Base-by-base conservation (phyloP, 371 early-diverging fungal genomes). In the Mortierella polycephala region DNA sequence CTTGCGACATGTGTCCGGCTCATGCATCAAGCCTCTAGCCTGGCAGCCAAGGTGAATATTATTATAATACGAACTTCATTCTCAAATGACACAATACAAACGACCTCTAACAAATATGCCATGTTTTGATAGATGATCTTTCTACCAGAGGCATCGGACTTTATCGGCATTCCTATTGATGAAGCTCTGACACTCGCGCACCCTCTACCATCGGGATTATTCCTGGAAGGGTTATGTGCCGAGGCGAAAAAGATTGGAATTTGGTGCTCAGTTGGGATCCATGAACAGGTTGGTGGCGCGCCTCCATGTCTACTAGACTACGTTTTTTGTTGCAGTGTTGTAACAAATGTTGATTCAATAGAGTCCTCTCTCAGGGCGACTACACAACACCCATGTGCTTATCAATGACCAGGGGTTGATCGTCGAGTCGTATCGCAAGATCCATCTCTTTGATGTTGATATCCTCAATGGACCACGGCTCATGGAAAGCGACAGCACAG, bases 141-240 rank as follows among this genome's bases (percentile, higher is more conserved):
- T 81, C 82, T 96, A 11, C 96, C 96, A 0, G 96, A 96, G 69
- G 89, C 93, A 7, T 89, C 91, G 39, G 96, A 96, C 77, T 96
- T 93, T 67, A 91, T 95, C 51, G 87, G 92, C 12, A 82, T 75
- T 23, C 80, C 79, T 46, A 77, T 75, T 16, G 83, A 83, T 16
- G 85, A 89, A 60, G 81, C 86, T 7, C 46, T 86, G 1, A 53
- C 72, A 7, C 81, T 93, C 14, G 85, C 93, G 1, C 82, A 85
- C 16, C 47, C 81, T 1, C 58, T 90, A 10, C n/a, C 50, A 4
- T 61, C 59, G 21, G 85, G 85, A 0, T 60, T 69, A 14, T 95
- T 94, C 71, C 60, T 94, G n/a, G 62, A 67, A 40, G 86, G 79
- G 12, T 69, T 94, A 3, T 84, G 85, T 50, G 64, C 86, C 42